phyloP scores from a whole-genome alignment of 768 basidiomycete species.

The Panaeolus papilionaceus region DNA sequence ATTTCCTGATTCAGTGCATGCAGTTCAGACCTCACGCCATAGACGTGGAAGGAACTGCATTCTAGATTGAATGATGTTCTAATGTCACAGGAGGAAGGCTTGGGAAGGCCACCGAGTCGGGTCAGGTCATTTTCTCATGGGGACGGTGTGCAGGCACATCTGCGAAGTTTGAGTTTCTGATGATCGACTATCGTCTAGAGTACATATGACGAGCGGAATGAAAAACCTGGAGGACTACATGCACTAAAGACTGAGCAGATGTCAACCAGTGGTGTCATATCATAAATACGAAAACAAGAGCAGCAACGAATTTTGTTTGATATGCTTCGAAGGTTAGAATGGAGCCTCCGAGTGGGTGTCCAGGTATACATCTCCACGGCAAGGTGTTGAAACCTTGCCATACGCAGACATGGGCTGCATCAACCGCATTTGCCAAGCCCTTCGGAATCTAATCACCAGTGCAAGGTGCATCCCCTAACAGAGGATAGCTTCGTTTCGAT shows the following conservation, averaged over 20 bases:
- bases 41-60: background rate
- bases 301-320: background rate
- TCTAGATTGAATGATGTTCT: background rate
- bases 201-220: too few species aligned
- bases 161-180: too few species aligned
- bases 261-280: background rate
- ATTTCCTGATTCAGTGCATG: background rate
- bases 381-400: conserved; percentile 5
- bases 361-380: background rate
- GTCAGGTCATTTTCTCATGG: background rate
- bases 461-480: background rate
- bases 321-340: background rate
- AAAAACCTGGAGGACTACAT: too few species aligned
- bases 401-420: background rate
- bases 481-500: background rate
- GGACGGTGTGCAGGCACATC: background rate
- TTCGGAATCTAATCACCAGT: conserved; percentile 1
- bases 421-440: background rate
- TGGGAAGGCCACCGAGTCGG: background rate
- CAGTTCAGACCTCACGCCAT: background rate
- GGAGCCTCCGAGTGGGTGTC: background rate
- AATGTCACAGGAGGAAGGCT: too few species aligned
- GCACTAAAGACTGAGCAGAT: too few species aligned
- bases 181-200: too few species aligned
- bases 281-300: background rate